Evolutionary conservation across 2,329 filamentous ascomycete genomes (phyloP), one percentile per base, ranked within the genome.

Genomic region (Decorospora gaudefroyi): DNA sequence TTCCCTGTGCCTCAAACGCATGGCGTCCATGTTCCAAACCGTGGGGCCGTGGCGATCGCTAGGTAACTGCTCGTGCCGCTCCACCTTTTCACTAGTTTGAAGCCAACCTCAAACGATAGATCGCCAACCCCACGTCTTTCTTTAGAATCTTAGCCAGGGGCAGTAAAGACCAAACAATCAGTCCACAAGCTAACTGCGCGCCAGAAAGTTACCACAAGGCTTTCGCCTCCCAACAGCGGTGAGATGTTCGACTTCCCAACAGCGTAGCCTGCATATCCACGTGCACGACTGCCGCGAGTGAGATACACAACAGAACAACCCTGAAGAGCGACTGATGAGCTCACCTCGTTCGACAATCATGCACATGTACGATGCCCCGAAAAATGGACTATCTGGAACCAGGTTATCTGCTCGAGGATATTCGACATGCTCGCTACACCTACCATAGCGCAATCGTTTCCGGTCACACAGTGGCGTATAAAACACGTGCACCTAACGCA

Each of bases 141-240:
- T 57, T 60, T 61, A 53, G 57, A 49, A 57, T 26, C 32, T 32
- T 2, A 42, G 17, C 37, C 31, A 29, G 37, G 33, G 45, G 28
- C 27, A 25, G 13, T 30, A 51, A 12, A 17, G 35, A 23, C 21
- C 15, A 37, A 28, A 30, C 29, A 27, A 26, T 18, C 18, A 30
- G 22, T 38, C 29, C 21, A 15, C 12, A 10, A 33, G 26, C 36
- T 34, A 45, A 38, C 36, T 32, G n/a, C 18, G 26, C 41, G 25
- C 34, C 26, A 21, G 41, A 42, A 42, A 12, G 11, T 10, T 19
- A 40, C 27, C 6, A 40, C 12, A 26, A 22, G 34, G 9, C 11
- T 8, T 25, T 15, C 12, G 25, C 26, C 18, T 32, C 10, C 40
- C 27, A 23, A 47, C 8, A 23, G 21, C 11, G 22, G 4, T 16